Conservation (phyloP, 179 eudicot species). For the Amaranthus tricolor region DNA sequence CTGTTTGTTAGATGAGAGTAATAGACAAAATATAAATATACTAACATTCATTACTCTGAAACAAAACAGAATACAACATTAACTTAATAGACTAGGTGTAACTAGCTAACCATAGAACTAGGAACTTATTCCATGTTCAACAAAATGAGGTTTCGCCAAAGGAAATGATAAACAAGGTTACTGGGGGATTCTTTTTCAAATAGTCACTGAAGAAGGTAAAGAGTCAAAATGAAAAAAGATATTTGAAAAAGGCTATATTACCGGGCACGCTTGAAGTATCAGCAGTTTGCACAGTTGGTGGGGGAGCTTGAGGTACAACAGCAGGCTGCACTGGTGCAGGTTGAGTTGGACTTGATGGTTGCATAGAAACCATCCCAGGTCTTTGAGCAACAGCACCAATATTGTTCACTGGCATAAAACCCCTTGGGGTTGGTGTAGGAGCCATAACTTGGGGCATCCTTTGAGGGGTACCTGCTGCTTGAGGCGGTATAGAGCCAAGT, state of each 20-base stretch:
- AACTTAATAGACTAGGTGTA: too few relatives aligned
- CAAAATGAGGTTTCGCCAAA: too few relatives aligned
- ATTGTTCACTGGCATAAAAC: conserved; percentile 66
- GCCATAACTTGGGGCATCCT: conserved; percentile 60
- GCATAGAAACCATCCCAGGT: conserved; percentile 61
- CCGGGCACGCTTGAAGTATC: conserved; percentile 95
- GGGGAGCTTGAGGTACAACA: conserved; percentile 75
- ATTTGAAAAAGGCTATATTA: conserved; percentile 28
- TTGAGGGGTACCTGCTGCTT: conserved; percentile 47
- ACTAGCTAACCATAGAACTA: too few relatives aligned
- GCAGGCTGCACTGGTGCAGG: conserved; percentile 53
- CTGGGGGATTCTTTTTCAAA: not conserved
- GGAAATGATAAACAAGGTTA: too few relatives aligned
- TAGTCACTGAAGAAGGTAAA: too few relatives aligned
- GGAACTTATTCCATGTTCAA: too few relatives aligned
- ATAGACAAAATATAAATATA: too few relatives aligned
- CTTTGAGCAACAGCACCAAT: conserved; percentile 48
- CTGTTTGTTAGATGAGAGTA: too few relatives aligned
- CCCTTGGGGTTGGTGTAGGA: conserved; percentile 45
- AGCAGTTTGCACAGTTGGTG: conserved; percentile 86
- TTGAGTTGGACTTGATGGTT: conserved; percentile 74
- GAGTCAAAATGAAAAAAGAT: not conserved
- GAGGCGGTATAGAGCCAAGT: conserved; percentile 57
- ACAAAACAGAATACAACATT: too few relatives aligned
- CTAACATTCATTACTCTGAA: too few relatives aligned